Base-by-base conservation (phyloP, 305 asterid genomes). In the Ilex paraguariensis region DNA sequence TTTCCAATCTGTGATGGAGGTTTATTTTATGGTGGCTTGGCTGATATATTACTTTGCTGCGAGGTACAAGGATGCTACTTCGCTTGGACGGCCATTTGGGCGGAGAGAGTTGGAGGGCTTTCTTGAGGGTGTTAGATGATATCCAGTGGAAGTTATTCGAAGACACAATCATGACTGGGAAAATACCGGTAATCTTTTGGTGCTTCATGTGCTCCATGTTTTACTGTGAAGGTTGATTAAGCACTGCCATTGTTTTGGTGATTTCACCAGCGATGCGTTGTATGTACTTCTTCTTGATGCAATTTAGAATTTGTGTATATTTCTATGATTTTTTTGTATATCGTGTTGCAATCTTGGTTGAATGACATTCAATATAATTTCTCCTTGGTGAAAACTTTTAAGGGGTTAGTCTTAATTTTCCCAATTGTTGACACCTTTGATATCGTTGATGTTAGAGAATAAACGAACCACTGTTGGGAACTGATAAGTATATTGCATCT, bases 21-120 rank as follows among this genome's bases (percentile, higher is more conserved):
- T 88, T 44, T 90, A 80, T 70, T 91, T 88, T 73, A 80, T 82
- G 87, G 83, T 83, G 50, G 95, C 84, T 30, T 91, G 98, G 98
- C 70, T 91, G 61, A 67, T 85, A 13, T 87, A 84, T 77, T 88
- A 88, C 79, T 82, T 88, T 67, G 94, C 95, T 9, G 87, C 95
- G 55, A 86, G 83, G 78, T 82, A 79, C 36, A 84, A 79, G 59
- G 91, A 83, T 67, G 95, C 88, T 46, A 42, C 84, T 48, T 71
- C 77, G 30, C 74, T 71, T 50, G 93, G 96, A 62, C 78, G 86
- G 72, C 71, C 85, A 16, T 87, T 87, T 57, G 96, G 97, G 48
- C 75, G 68, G 59, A 77, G 94, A 61, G 96, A 88, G 75, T 60
- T 88, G 80, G 95, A 84, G 72, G 85, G 88, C 60, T 75, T 86